Evolutionary conservation across 2,329 filamentous ascomycete genomes (phyloP).

Genomic region (Tolypocladium pustulatum): DNA sequence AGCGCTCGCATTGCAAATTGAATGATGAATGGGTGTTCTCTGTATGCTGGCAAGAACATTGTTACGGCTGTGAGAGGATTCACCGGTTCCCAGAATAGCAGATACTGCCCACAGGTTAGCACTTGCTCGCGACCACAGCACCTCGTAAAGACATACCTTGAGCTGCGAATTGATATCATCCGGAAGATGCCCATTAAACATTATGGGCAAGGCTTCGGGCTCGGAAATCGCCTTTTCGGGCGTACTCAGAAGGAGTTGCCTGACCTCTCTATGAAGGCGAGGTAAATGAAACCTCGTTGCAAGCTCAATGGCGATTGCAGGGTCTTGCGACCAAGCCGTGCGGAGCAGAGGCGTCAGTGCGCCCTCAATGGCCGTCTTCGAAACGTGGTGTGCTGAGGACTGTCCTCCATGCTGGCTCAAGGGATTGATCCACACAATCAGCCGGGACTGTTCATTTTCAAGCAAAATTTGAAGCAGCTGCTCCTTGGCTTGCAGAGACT

Average conservation of each 20-base stretch:
- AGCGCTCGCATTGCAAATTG: constrained; percentile 95
- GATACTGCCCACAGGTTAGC: constrained; percentile 44
- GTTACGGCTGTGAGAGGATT: constrained; percentile 90
- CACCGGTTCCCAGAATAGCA: constrained; percentile 86
- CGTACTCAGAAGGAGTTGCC: constrained; percentile 69
- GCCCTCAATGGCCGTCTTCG: constrained; percentile 29
- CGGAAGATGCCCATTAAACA: constrained; percentile 69
- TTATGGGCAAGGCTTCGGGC: constrained; percentile 70
- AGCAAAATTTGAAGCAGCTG: constrained; percentile 72
- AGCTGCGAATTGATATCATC: constrained; percentile 69
- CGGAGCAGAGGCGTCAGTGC: constrained; percentile 55
- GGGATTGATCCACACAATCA: constrained; percentile 85
- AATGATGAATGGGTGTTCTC: constrained; percentile 83
- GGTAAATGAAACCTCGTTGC: constrained; percentile 67
- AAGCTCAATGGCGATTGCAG: constrained; percentile 80
- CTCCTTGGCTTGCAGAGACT: constrained; percentile 67
- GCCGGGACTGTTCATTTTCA: constrained; percentile 71
- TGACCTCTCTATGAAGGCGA: constrained; percentile 63
- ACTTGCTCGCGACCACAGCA: not conserved
- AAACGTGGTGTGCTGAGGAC: constrained; percentile 26
- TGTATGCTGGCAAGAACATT: constrained; percentile 84
- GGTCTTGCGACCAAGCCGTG: constrained; percentile 79
- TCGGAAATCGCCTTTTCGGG: constrained; percentile 75
- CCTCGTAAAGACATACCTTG: constrained; percentile 44
- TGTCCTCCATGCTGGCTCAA: constrained; percentile 44